Evolutionary conservation across 139 green algal genomes (phyloP).

Genomic region (Picochlorum sp.): DNA sequence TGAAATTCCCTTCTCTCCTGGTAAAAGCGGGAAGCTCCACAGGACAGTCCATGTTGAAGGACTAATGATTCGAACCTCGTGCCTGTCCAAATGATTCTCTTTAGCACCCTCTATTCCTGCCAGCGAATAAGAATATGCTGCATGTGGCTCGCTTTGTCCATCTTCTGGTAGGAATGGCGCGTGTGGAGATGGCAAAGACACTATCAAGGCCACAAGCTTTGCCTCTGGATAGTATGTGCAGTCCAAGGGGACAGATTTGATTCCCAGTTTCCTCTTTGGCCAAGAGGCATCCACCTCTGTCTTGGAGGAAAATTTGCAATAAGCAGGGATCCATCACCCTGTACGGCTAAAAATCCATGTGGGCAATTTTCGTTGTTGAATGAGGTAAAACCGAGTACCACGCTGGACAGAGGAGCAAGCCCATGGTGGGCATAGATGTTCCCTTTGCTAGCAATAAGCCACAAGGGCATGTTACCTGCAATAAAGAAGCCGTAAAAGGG

Average conservation of each 20-base stretch:
- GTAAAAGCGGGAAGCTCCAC: constrained; percentile 33
- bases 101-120: constrained; percentile 13
- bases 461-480: constrained; percentile 48
- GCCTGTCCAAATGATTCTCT: constrained; percentile 4
- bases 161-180: constrained; percentile 48
- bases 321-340: neutral
- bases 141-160: constrained; percentile 42
- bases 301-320: constrained; percentile 67
- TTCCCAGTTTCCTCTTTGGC: constrained; percentile 45
- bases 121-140: constrained; percentile 29
- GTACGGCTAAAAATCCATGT: constrained; percentile 35
- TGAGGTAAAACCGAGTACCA: constrained; percentile 52
- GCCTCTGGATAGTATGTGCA: constrained; percentile 50
- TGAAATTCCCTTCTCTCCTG: constrained; percentile 48
- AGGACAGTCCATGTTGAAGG: constrained; percentile 26
- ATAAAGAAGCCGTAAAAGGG: constrained; percentile 26
- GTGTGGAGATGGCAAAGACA: constrained; percentile 27
- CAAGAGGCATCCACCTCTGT: constrained; percentile 64
- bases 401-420: constrained; percentile 11
- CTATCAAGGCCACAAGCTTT: constrained; percentile 45
- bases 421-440: constrained; percentile 49
- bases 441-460: constrained; percentile 58
- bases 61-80: constrained; percentile 47
- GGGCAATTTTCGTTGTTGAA: constrained; percentile 88
- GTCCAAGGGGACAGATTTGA: constrained; percentile 47